Percentiles rank a stretch among this genome's conserved stretches.
Evolutionary conservation across 345 rosid genomes (phyloP).

Genomic region (Streptanthus diversifolius): DNA sequence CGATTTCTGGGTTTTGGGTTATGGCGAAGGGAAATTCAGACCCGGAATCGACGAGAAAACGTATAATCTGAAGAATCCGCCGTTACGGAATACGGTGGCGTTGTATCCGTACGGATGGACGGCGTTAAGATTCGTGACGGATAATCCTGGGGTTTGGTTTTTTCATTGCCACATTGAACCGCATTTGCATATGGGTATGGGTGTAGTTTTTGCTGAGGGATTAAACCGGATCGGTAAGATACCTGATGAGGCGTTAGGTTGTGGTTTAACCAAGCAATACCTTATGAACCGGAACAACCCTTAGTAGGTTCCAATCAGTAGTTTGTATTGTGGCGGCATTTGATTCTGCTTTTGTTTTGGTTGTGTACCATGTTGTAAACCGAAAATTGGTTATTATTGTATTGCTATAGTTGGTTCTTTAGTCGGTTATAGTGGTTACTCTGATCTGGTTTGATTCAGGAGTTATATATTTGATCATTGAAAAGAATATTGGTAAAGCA

Average conservation of each 20-base stretch:
- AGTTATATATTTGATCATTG: neutral
- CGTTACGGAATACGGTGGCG: constrained; percentile 59
- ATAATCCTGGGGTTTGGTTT: constrained; percentile 90
- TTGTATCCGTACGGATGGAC: constrained; percentile 87
- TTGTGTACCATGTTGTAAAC: neutral
- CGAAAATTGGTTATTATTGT: neutral
- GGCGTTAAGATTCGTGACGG: constrained; percentile 70
- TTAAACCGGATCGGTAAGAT: constrained; percentile 40
- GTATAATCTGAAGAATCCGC: constrained; percentile 64
- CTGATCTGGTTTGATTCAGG: neutral
- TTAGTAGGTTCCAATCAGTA: neutral
- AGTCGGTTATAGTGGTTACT: neutral
- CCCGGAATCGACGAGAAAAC: constrained; percentile 30
- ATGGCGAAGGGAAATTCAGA: constrained; percentile 61
- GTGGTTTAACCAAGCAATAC: constrained; percentile 48
- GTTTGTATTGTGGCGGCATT: neutral
- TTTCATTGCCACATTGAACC: constrained; percentile 93
- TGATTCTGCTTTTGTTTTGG: neutral
- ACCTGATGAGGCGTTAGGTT: constrained; percentile 49
- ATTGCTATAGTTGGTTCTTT: neutral
- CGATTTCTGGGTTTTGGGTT: constrained; percentile 79
- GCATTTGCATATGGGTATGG: constrained; percentile 96
- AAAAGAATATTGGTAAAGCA: no score
- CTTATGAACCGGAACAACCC: constrained; percentile 19
- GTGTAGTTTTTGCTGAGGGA: constrained; percentile 70